These are phyloP conservation scores for Fusarium clavum DNA, from an alignment of 2,329 filamentous ascomycete genomes.

Conservation along the genomic window DNA sequence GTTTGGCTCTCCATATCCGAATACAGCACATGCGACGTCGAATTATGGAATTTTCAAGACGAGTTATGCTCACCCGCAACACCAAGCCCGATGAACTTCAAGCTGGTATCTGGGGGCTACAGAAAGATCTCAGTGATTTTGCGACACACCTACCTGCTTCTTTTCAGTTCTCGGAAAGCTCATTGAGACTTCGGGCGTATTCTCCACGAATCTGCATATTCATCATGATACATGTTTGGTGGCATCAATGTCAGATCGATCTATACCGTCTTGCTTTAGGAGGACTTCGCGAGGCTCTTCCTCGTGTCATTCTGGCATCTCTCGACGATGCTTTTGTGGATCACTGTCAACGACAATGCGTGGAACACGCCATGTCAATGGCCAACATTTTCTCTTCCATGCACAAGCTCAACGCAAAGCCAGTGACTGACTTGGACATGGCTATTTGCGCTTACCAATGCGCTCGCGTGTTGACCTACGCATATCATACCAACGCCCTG, in stretches of 20 bases:
- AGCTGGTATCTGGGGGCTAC: slow-evolving; percentile 57
- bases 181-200: slow-evolving; percentile 66
- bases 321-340: slow-evolving; percentile 62
- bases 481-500: slow-evolving; percentile 58
- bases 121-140: slow-evolving; percentile 64
- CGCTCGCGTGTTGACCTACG: slow-evolving; percentile 64
- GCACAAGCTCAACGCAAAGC: slow-evolving; percentile 63
- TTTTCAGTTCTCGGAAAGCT: slow-evolving; percentile 69
- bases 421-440: slow-evolving; percentile 66
- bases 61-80: slow-evolving; percentile 52
- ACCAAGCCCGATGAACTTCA: slow-evolving; percentile 59
- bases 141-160: slow-evolving; percentile 65
- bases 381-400: slow-evolving; percentile 66
- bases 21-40: slow-evolving; percentile 66
- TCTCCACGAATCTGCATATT: slow-evolving; percentile 68
- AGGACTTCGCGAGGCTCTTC: slow-evolving; percentile 64
- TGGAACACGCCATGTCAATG: slow-evolving; percentile 67
- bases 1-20: slow-evolving; percentile 66
- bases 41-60: slow-evolving; percentile 66
- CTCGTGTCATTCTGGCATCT: slow-evolving; percentile 56
- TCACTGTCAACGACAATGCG: slow-evolving; percentile 63
- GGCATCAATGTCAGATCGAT: slow-evolving; percentile 69
- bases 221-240: slow-evolving; percentile 70
- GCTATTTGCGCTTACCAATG: slow-evolving; percentile 68
- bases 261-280: slow-evolving; percentile 65